Percentiles rank a stretch among this genome's conserved stretches.
These are phyloP conservation scores for Blastocystis sp. DNA, from an alignment of 352 stramenopile species.

Conservation along the genomic window DNA sequence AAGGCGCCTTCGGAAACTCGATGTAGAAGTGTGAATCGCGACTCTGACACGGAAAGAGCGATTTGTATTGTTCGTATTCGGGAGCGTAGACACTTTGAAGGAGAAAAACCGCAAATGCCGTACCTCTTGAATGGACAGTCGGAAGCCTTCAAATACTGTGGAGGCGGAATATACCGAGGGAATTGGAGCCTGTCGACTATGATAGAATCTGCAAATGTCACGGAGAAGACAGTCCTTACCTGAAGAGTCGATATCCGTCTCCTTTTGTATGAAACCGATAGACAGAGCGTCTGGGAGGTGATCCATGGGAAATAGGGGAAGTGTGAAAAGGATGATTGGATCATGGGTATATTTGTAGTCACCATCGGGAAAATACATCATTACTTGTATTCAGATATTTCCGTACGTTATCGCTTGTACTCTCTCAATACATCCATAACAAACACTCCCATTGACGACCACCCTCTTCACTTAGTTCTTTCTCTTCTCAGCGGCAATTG, in stretches of 20 bases:
- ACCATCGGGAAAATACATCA: too few species aligned
- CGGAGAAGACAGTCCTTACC: not conserved
- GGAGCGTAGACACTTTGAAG: not conserved
- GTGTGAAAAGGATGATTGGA: too few species aligned
- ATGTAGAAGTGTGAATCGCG: slow-evolving; percentile 2
- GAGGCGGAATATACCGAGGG: not conserved
- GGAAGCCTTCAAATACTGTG: not conserved
- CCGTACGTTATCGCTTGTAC: too few species aligned
- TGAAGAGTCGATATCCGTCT: not conserved
- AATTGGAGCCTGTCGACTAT: not conserved
- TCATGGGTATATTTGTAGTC: too few species aligned
- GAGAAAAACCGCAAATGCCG: not conserved
- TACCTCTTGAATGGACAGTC: not conserved
- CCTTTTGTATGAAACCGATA: not conserved
- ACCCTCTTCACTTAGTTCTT: slow-evolving; percentile 75
- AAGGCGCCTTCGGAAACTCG: not conserved
- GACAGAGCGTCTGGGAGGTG: not conserved
- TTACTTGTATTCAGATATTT: too few species aligned
- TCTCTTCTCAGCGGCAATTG: slow-evolving; percentile 83
- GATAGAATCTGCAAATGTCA: not conserved
- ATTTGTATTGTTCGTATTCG: slow-evolving; percentile 29
- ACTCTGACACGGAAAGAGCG: not conserved
- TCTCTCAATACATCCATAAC: too few species aligned
- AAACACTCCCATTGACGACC: not conserved
- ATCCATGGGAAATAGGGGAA: not conserved